phyloP scores from a whole-genome alignment of 2,329 filamentous ascomycete species.

The Coniochaeta hoffmannii region DNA sequence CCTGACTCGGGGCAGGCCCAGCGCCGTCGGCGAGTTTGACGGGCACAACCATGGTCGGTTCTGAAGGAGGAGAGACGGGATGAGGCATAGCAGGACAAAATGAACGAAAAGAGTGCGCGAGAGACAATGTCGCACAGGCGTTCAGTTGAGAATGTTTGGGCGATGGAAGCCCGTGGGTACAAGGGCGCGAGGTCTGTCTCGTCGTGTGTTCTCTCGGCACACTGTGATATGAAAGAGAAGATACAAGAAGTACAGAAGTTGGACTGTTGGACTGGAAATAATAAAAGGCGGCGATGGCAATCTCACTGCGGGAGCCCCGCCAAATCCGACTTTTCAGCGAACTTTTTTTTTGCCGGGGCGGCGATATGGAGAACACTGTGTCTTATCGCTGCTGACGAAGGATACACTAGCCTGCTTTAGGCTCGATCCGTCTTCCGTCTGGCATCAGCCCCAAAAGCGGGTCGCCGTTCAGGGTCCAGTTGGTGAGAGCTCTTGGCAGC shows the following conservation, averaged over 20 bases:
- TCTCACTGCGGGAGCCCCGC: neutral
- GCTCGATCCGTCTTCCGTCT: neutral
- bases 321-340: constrained; percentile 1
- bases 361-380: constrained; percentile 1
- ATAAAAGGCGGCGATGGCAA: constrained; percentile 1
- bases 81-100: constrained; percentile 1
- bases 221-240: neutral
- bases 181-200: neutral
- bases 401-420: neutral
- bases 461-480: neutral
- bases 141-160: neutral
- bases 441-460: neutral
- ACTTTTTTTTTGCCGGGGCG: neutral
- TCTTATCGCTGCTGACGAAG: constrained; percentile 1
- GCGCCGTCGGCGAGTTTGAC: constrained; percentile 16
- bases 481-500: too few relatives aligned
- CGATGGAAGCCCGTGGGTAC: neutral
- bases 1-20: constrained; percentile 52
- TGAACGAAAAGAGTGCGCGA: neutral
- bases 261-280: neutral
- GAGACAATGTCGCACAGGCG: neutral
- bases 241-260: neutral
- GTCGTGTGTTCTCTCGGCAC: neutral
- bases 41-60: constrained; percentile 15
- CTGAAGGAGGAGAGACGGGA: neutral